Evolutionary conservation across 345 rosid genomes (phyloP).

Genomic region (Excoecaria cochinchinensis): DNA sequence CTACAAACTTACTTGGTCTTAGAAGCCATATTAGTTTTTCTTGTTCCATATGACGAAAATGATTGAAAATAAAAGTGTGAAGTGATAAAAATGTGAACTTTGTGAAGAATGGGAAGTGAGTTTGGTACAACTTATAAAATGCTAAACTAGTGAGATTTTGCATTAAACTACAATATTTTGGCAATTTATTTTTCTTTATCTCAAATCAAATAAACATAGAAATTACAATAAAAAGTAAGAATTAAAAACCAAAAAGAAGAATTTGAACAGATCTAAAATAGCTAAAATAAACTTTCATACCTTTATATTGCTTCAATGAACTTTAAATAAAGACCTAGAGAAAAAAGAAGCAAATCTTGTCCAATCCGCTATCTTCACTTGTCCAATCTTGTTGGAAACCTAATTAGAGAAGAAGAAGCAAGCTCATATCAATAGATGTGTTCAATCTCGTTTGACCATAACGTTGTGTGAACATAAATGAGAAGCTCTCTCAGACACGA

Average conservation of each 20-base stretch:
- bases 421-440: too few relatives aligned
- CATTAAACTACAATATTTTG: slow-evolving; percentile 5
- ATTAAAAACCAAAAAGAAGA: background rate
- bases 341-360: too few relatives aligned
- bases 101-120: background rate
- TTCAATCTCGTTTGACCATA: too few relatives aligned
- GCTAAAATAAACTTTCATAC: too few relatives aligned
- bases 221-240: background rate
- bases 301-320: too few relatives aligned
- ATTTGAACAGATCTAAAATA: too few relatives aligned
- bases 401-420: too few relatives aligned
- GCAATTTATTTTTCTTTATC: background rate
- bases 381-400: too few relatives aligned
- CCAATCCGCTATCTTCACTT: too few relatives aligned
- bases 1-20: slow-evolving; percentile 52
- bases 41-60: background rate
- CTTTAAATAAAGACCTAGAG: too few relatives aligned
- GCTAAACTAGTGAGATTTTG: slow-evolving; percentile 42
- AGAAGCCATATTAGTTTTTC: slow-evolving; percentile 43
- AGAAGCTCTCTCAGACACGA: too few relatives aligned
- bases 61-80: slow-evolving; percentile 4
- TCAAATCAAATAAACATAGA: slow-evolving; percentile 13
- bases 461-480: too few relatives aligned
- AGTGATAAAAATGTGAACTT: background rate
- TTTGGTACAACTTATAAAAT: background rate